These are phyloP conservation scores for Tulasnella sp. DNA, from an alignment of 768 basidiomycete species.

Conservation along the genomic window DNA sequence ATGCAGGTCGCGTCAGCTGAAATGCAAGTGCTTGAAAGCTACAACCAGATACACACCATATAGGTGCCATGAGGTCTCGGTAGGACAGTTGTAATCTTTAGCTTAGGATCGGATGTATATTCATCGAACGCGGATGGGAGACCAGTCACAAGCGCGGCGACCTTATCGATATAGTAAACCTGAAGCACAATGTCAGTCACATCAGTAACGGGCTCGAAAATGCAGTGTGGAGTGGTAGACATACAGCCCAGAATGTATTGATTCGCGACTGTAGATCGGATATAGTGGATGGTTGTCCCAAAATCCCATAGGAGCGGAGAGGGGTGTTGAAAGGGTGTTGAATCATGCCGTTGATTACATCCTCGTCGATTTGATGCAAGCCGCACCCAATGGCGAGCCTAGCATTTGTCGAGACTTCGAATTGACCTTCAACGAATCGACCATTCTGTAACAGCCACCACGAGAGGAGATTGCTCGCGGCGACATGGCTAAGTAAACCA, in stretches of 20 bases:
- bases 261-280: constrained; percentile 3
- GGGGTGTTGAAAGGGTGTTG: neutral
- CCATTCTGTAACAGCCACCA: constrained; percentile 13
- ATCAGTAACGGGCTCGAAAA: neutral
- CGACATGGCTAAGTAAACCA: constrained; percentile 2
- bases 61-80: constrained; percentile 8
- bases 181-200: neutral
- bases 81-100: constrained; percentile 10
- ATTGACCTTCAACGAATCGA: constrained; percentile 14
- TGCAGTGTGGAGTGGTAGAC: neutral
- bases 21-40: neutral
- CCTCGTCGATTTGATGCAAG: constrained; percentile 12
- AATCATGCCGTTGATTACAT: neutral
- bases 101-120: neutral
- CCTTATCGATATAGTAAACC: constrained; percentile 10
- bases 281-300: neutral
- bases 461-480: constrained; percentile 1
- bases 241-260: constrained; percentile 9
- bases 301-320: neutral
- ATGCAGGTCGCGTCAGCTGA: neutral
- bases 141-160: constrained; percentile 4
- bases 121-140: constrained; percentile 11
- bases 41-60: neutral
- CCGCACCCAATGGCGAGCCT: constrained; percentile 13
- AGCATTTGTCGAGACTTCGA: constrained; percentile 9